Evolutionary conservation across 192 early-diverging fungal genomes (phyloP).

Genomic region (Allomyces macrogynus): DNA sequence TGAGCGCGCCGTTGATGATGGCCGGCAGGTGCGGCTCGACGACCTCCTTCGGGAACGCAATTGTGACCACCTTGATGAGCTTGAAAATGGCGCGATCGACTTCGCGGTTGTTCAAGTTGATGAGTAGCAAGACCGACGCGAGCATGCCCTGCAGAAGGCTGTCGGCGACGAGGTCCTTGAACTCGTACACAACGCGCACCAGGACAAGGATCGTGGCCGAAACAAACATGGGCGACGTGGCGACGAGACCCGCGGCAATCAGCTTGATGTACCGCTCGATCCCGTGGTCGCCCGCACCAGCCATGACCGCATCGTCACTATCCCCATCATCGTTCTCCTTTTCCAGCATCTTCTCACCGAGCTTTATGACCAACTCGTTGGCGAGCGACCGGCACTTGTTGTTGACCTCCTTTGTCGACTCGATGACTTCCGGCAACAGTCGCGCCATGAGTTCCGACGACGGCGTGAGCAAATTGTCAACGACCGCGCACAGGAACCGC

Average conservation of each 20-base stretch:
- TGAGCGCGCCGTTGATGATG: conserved; percentile 53
- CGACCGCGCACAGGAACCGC: conserved; percentile 36
- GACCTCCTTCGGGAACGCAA: conserved; percentile 48
- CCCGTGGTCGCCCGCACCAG: conserved; percentile 4
- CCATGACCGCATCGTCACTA: conserved; percentile 12
- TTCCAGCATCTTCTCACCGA: conserved; percentile 71
- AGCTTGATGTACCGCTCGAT: conserved; percentile 78
- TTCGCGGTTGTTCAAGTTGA: conserved; percentile 64
- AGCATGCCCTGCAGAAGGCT: conserved; percentile 52
- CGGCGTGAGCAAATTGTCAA: conserved; percentile 34
- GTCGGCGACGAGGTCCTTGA: conserved; percentile 42
- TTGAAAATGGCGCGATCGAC: conserved; percentile 77
- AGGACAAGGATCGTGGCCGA: conserved; percentile 69
- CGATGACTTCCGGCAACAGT: conserved; percentile 73
- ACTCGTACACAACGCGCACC: conserved; percentile 80
- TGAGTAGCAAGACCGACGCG: conserved; percentile 57
- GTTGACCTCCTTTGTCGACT: conserved; percentile 80
- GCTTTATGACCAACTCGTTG: conserved; percentile 64
- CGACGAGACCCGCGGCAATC: conserved; percentile 83
- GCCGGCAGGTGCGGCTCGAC: conserved; percentile 47
- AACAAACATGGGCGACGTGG: conserved; percentile 77
- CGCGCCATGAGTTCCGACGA: conserved; percentile 73
- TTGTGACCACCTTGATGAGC: conserved; percentile 78
- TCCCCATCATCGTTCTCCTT: conserved; percentile 9
- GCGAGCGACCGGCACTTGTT: conserved; percentile 66